A percentile compares a stretch with the other conserved stretches of the same genome.
Evolutionary conservation across 805 yeast genomes (phyloP).

Genomic region (Maudiozyma bulderi): DNA sequence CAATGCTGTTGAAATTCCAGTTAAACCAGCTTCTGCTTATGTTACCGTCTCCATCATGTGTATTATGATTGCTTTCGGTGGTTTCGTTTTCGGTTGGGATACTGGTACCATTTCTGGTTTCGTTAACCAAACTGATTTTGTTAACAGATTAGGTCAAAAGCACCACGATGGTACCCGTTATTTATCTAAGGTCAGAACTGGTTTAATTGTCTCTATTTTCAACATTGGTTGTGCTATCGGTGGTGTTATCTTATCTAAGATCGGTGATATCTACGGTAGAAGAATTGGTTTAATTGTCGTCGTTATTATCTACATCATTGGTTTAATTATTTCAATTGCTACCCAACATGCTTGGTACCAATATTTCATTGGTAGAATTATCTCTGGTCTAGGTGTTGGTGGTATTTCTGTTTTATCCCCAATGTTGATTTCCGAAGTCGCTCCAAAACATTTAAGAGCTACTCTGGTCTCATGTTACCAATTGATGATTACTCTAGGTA

Average conservation of each 20-base stretch:
- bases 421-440: constrained; percentile 43
- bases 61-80: constrained; percentile 4
- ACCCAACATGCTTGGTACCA: constrained; percentile 51
- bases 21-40: constrained; percentile 7
- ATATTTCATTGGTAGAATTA: constrained; percentile 54
- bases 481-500: constrained; percentile 60
- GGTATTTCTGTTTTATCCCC: constrained; percentile 67
- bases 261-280: constrained; percentile 60
- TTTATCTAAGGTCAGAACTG: constrained; percentile 39
- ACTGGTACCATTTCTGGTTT: constrained; percentile 74
- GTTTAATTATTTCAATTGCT: constrained; percentile 59
- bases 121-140: constrained; percentile 52
- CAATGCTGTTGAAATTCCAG: constrained; percentile 5
- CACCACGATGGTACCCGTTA: constrained; percentile 32
- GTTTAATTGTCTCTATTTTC: constrained; percentile 47
- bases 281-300: constrained; percentile 51
- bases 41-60: constrained; percentile 3
- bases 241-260: constrained; percentile 48
- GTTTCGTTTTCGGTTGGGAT: constrained; percentile 46
- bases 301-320: constrained; percentile 56
- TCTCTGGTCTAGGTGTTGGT: constrained; percentile 73
- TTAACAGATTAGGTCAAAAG: constrained; percentile 41
- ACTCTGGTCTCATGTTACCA: constrained; percentile 61
- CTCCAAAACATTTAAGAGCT: constrained; percentile 46
- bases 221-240: constrained; percentile 73